These are phyloP conservation scores for Diplodia seriata DNA, from an alignment of 2,329 filamentous ascomycete species.

Conservation along the genomic window DNA sequence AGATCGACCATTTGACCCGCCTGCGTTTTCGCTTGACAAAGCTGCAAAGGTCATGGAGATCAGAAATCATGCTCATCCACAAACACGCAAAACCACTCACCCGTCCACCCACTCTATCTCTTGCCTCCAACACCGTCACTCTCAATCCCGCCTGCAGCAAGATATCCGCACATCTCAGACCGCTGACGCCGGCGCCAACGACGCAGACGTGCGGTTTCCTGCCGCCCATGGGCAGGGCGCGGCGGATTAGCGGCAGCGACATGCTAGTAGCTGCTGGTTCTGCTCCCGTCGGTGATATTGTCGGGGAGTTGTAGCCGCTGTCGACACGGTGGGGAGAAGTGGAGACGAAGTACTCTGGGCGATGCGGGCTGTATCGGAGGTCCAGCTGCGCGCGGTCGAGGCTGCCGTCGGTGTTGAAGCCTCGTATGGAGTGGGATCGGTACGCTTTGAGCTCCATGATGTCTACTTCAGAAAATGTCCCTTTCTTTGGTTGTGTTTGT, in stretches of 20 bases:
- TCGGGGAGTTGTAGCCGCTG: conserved; percentile 33
- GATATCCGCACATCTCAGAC: conserved; percentile 73
- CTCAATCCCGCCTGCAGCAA: conserved; percentile 68
- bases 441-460: conserved; percentile 41
- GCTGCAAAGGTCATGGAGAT: conserved; percentile 42
- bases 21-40: conserved; percentile 55
- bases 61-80: conserved; percentile 21
- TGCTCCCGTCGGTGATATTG: background rate
- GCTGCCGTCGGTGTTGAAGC: conserved; percentile 36
- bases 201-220: conserved; percentile 65
- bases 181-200: conserved; percentile 74
- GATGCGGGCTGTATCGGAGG: conserved; percentile 42
- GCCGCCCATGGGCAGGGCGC: conserved; percentile 45
- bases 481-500: background rate
- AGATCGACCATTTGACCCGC: conserved; percentile 63
- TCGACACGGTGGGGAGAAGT: conserved; percentile 30
- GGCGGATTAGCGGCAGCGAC: conserved; percentile 40
- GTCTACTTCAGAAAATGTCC: background rate
- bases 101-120: conserved; percentile 71
- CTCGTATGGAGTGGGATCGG: conserved; percentile 34
- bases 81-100: conserved; percentile 47
- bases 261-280: background rate
- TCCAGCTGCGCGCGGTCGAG: conserved; percentile 44
- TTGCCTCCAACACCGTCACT: conserved; percentile 73
- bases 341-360: conserved; percentile 35